Conservation (phyloP, 345 rosid genomes). For the Carallia pectinifolia region DNA sequence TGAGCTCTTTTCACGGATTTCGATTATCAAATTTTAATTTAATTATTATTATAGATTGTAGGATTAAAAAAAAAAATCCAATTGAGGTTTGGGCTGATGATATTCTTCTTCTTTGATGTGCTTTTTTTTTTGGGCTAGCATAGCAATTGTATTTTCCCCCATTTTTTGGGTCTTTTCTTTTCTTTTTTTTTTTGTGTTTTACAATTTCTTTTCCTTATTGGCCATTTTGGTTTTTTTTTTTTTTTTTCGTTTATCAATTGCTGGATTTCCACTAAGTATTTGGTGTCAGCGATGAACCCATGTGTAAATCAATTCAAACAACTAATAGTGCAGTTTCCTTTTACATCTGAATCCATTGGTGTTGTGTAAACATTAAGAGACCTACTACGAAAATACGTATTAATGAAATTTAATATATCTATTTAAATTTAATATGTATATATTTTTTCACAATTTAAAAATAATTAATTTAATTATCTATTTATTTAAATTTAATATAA, state of each 20-base stretch:
- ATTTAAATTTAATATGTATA: no score
- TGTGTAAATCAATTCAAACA: conserved; percentile 23
- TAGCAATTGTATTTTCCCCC: conserved; percentile 1
- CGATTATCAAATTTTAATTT: neutral
- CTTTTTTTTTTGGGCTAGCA: neutral
- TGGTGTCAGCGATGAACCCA: neutral
- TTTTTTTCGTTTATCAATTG: neutral
- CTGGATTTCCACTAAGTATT: neutral
- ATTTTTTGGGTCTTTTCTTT: conserved; percentile 8
- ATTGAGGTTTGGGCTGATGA: conserved; percentile 10
- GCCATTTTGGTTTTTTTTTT: neutral
- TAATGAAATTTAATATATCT: no score
- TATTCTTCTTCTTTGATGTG: neutral
- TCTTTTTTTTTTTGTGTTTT: neutral
- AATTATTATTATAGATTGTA: neutral
- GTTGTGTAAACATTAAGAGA: no score
- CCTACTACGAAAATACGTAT: no score
- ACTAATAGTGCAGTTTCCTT: conserved; percentile 13
- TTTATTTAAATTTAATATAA: no score
- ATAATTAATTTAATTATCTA: no score
- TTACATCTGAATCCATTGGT: neutral
- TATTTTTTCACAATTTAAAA: no score
- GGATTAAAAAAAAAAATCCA: neutral
- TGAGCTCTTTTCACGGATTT: conserved; percentile 11
- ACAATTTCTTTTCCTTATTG: neutral